Evolutionary conservation across 495 filamentous ascomycete genomes (phyloP).

Genomic region (Tuber melanosporum): DNA sequence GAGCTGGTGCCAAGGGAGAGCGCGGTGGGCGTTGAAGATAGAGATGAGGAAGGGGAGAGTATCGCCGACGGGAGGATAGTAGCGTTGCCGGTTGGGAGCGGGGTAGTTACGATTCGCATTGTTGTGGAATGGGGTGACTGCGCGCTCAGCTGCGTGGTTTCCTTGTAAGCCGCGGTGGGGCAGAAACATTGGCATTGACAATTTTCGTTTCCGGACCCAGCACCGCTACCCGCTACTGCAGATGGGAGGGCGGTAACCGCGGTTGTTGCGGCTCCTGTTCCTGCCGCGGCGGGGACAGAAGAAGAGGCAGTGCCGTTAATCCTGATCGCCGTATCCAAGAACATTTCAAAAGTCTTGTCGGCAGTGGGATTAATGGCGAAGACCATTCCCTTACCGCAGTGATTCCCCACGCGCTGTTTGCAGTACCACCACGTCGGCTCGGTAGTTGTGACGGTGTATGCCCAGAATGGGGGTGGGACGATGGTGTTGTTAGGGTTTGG

Average conservation of each 20-base stretch:
- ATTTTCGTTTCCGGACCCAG: neutral
- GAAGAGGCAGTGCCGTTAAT: conserved; percentile 50
- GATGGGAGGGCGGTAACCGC: conserved; percentile 17
- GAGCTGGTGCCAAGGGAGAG: neutral
- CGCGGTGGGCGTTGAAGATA: neutral
- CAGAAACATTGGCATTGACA: conserved; percentile 30
- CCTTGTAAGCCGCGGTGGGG: conserved; percentile 14
- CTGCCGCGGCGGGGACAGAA: conserved; percentile 36
- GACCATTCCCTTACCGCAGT: conserved; percentile 69
- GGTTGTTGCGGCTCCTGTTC: conserved; percentile 22
- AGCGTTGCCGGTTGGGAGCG: neutral
- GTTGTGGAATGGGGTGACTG: neutral
- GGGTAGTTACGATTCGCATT: neutral
- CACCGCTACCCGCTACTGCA: neutral
- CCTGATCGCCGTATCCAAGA: conserved; percentile 54
- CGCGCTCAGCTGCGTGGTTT: neutral
- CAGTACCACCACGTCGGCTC: conserved; percentile 57
- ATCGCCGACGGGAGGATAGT: neutral
- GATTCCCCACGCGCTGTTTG: conserved; percentile 50
- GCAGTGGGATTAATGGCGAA: conserved; percentile 68
- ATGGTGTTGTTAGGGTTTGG: conserved; percentile 57
- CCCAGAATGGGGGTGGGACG: conserved; percentile 31
- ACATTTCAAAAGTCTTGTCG: conserved; percentile 54
- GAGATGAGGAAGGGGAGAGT: neutral
- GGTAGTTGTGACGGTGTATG: conserved; percentile 25